phyloP scores from a whole-genome alignment of 75 land plant genomes.

The Cunninghamia lanceolata region DNA sequence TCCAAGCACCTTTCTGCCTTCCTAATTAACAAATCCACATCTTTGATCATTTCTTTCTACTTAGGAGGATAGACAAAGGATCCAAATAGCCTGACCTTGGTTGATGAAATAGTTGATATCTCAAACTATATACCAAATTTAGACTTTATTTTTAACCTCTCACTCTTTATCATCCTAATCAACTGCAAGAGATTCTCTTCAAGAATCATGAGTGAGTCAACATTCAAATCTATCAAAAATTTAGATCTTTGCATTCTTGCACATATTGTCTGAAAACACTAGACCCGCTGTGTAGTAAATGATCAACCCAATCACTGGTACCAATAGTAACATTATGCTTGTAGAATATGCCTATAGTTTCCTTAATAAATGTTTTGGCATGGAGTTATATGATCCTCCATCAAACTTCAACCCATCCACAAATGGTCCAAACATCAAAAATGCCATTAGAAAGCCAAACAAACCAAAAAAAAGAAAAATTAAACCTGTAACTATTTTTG shows the following conservation, averaged over 20 bases:
- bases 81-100: constrained; percentile 48
- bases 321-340: constrained; percentile 75
- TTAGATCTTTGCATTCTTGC: constrained; percentile 82
- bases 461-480: no score
- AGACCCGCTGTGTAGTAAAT: constrained; percentile 54
- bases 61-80: constrained; percentile 42
- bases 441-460: no score
- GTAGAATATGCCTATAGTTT: constrained; percentile 68
- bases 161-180: constrained; percentile 64
- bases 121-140: constrained; percentile 59
- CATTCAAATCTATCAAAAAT: constrained; percentile 77
- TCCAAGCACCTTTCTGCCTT: constrained; percentile 88
- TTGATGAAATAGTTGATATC: constrained; percentile 41
- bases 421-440: no score
- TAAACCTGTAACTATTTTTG: no score
- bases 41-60: constrained; percentile 51
- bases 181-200: constrained; percentile 73
- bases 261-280: constrained; percentile 62
- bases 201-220: constrained; percentile 47
- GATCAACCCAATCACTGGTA: constrained; percentile 89
- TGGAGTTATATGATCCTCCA: no score
- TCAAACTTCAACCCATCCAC: no score
- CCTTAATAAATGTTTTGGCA: constrained; percentile 58
- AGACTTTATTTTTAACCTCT: constrained; percentile 77
- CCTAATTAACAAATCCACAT: constrained; percentile 66